Evolutionary conservation across 179 eudicot genomes (phyloP), one percentile per base, ranked within the genome.

Genomic region (Camellia oleifera): DNA sequence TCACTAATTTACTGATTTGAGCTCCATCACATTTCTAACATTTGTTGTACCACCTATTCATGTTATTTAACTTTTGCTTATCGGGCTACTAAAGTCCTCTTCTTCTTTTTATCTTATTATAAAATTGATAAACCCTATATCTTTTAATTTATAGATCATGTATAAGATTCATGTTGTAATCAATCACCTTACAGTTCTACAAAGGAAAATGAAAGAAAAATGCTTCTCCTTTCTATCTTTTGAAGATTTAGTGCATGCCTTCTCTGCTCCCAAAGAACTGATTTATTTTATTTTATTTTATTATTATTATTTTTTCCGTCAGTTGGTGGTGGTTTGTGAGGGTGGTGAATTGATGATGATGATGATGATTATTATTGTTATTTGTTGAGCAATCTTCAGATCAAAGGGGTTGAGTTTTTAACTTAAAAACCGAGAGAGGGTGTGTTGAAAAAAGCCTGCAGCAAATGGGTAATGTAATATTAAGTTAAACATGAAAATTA

Each of bases 31-130:
- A 56, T 44, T 78, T 77, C 9, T 32, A 77, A 42, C 65, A 67
- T 52, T 17, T 60, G 60, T 18, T 69, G 80, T 56, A 78, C 26
- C 50, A 32, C 40, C 70, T 77, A 42, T 65, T 52, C 60, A 77
- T 15, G 11, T 32, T 26, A 46, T 66, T 14, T 9, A 23, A 5
- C 46, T 77, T 4, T 54, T 77, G 42, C 10, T 50, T 23, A 50
- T 48, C 32, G 52, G 79, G 23, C 63, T 63, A 52, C 42, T 9
- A 40, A 63, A 20, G 9, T n/a, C 5, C 40, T 63, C 13, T 10
- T 0, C 5, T 15, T 6, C 3, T 60, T 15, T 26, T 23, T 48
- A 6, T 48, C 52, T 23, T 48, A 48, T 48, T 48, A 6, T 48
- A 48, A 48, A 3, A 60, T 60, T 23, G 12, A 7, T 1, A 32